Base-by-base conservation (phyloP, 2,329 filamentous ascomycete genomes). In the Fonsecaea monophora region DNA sequence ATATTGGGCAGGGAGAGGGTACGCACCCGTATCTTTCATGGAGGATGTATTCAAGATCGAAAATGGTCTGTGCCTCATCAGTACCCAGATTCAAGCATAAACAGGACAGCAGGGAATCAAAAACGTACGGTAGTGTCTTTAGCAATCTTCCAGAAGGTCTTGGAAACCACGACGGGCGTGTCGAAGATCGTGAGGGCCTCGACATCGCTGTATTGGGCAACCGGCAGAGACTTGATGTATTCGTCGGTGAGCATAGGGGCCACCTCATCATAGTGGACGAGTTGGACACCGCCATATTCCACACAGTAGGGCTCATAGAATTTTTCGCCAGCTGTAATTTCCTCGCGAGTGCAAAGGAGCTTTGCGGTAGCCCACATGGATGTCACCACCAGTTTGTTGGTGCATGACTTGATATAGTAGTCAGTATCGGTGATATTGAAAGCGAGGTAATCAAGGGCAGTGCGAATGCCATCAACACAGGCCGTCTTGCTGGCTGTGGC, bases 311-410 rank as follows among this genome's bases (percentile, higher is more conserved):
- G 61, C 2, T 5, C 53, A 21, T 60, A 45, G 48, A 59, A n/a
- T 13, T 65, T 57, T 3, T 50, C 35, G 21, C 76, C 71, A 4
- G 66, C 73, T 18, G 75, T 73, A 1, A 64, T 66, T 2, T 77
- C 68, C 5, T 53, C 37, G 8, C 59, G 34, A 15, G 62, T 57
- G 53, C 78, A 80, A 59, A 78, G 78, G 0, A 74, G 25, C 3
- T 76, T 74, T 0, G 75, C 73, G 1, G 78, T 73, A 2, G 78
- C 77, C 62, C 79, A 80, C 12, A 78, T 75, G 1, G 78, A 80
- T 2, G 70, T 71, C 1, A 78, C 76, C 34, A 73, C 66, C 1
- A 78, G 67, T 0, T 71, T 62, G 64, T 79, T 78, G 21, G 72
- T 75, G 60, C 78, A 80, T 38, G 30, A 3, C 2, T 60, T 69